phyloP scores from a whole-genome alignment of 495 filamentous ascomycete genomes.

The Xylaria acuta region DNA sequence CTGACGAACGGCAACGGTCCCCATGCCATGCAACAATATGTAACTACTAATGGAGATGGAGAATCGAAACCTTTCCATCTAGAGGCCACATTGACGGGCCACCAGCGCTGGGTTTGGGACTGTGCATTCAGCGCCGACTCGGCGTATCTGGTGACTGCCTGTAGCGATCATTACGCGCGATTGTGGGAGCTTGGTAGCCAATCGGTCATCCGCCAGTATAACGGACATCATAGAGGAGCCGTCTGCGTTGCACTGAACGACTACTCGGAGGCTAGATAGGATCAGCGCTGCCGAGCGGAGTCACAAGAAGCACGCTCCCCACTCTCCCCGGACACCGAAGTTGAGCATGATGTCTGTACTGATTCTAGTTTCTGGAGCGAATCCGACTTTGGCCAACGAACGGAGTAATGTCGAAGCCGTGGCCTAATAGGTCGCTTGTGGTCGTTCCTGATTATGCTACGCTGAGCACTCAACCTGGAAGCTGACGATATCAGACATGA shows the following conservation, averaged over 20 bases:
- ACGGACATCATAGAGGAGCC: constrained; percentile 93
- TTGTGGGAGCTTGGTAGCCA: constrained; percentile 89
- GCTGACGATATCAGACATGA: not conserved
- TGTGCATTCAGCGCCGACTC: constrained; percentile 97
- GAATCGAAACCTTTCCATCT: constrained; percentile 69
- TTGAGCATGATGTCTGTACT: not conserved
- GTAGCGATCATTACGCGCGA: constrained; percentile 95
- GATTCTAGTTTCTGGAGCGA: constrained; percentile 19
- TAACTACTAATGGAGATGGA: constrained; percentile 19
- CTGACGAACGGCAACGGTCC: constrained; percentile 27
- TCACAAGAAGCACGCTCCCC: not conserved
- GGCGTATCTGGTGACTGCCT: constrained; percentile 97
- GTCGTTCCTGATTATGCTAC: not conserved
- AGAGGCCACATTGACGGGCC: constrained; percentile 88
- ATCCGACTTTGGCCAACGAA: not conserved
- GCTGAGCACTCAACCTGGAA: not conserved
- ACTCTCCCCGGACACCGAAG: not conserved
- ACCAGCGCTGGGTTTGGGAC: constrained; percentile 99
- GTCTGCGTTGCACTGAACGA: constrained; percentile 98
- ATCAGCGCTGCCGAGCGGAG: not conserved
- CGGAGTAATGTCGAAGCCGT: not conserved
- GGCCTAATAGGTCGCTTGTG: not conserved
- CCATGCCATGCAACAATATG: constrained; percentile 15
- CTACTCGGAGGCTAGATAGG: constrained; percentile 77
- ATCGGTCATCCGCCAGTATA: constrained; percentile 94